Evolutionary conservation across 176 grass and related monocot genomes (phyloP), one percentile per base, ranked within the genome.

Genomic region (Hordeum vulgare): DNA sequence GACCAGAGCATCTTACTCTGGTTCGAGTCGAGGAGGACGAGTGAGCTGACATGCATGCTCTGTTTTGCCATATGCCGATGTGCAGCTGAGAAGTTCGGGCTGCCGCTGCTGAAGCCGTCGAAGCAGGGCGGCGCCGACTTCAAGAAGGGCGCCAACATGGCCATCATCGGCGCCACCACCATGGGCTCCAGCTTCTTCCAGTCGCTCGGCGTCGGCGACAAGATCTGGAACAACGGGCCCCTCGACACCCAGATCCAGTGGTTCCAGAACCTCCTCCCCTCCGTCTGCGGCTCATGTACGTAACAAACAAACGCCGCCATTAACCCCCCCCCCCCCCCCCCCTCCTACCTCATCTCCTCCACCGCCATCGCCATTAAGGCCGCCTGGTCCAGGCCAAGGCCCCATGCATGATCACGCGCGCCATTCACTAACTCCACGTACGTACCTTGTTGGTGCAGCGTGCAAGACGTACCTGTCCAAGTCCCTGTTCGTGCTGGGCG

Each of bases 151-250:
- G 96, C 93, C 18, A 98, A 98, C 85, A 96, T 98, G 93, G 96
- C 96, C 28, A 93, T 95, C 80, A 98, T 95, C 77, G 96, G 93
- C 36, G 96, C 91, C 6, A 95, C 96, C 7, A 78, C 93, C 29
- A 90, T 93, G 70, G 91, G 78, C 27, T 78, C 87, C 4, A 26
- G 65, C 80, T 98, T 98, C 89, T 98, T 94, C 93, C 78, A 94
- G 75, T 83, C 88, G 3, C 91, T 95, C 5, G 96, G 96, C 58
- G 80, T 95, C 34, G 89, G 73, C 17, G 92, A 94, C 85, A 91
- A 92, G 75, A 95, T 95, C 64, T 98, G 91, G 91, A 94, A 93
- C 85, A 95, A 91, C 68, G 93, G 93, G 4, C 91, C 96, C 21
- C 85, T 98, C 25, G 82, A 89, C 45, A 89, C 87, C 63, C 91